A percentile compares a stretch with the other conserved stretches of the same genome.
Evolutionary conservation across 768 basidiomycete species (phyloP).

Genomic region (Trametes coccinea): DNA sequence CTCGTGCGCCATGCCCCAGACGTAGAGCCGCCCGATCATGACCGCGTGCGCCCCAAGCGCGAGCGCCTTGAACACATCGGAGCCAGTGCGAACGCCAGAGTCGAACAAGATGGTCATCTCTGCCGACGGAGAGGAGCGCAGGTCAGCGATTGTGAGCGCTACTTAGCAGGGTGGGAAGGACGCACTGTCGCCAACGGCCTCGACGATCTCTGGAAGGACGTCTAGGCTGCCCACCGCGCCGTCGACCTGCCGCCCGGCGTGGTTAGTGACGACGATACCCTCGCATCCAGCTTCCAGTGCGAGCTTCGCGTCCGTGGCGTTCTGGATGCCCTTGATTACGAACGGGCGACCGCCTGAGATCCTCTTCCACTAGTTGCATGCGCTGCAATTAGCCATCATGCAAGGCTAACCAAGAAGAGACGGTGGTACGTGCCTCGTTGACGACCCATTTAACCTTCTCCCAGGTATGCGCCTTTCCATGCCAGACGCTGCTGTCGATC

Average conservation of each 20-base stretch:
- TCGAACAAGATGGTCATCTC: conserved; percentile 55
- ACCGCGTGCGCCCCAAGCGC: conserved; percentile 57
- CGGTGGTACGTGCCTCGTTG: conserved; percentile 35
- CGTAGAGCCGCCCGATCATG: conserved; percentile 47
- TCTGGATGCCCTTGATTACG: conserved; percentile 56
- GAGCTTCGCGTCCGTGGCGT: conserved; percentile 46
- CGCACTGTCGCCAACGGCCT: conserved; percentile 52
- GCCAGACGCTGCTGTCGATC: conserved; percentile 50
- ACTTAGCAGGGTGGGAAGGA: not conserved
- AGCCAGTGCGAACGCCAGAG: conserved; percentile 51
- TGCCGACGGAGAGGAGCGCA: conserved; percentile 11
- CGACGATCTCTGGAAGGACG: conserved; percentile 48
- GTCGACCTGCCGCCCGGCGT: conserved; percentile 58
- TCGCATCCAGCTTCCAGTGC: conserved; percentile 49
- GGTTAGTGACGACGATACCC: conserved; percentile 58
- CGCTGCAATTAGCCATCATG: not conserved
- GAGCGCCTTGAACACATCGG: conserved; percentile 58
- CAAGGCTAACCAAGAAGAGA: not conserved
- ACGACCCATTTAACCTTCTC: conserved; percentile 52
- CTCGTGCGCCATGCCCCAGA: conserved; percentile 55
- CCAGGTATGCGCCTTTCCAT: conserved; percentile 55
- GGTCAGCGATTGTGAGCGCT: not conserved
- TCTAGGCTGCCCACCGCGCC: conserved; percentile 54
- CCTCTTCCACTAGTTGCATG: conserved; percentile 43
- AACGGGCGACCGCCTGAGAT: conserved; percentile 51